Conservation (phyloP, 345 rosid species). For the Rubroshorea leprosula region DNA sequence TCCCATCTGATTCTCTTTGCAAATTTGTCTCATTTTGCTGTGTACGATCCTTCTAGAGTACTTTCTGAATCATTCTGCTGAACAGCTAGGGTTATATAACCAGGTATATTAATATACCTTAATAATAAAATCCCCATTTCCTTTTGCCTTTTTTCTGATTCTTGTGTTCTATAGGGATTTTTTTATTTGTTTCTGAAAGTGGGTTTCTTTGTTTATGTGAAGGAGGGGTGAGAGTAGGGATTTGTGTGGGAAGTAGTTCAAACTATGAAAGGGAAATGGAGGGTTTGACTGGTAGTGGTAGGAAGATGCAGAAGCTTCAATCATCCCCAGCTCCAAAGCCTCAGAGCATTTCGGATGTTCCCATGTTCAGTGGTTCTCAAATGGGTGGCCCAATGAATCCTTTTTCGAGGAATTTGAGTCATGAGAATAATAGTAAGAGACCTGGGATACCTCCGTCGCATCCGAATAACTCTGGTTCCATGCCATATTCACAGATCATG, state of each 20-base stretch:
- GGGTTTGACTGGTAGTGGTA: neutral
- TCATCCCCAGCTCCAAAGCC: conserved; percentile 11
- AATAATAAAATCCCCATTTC: neutral
- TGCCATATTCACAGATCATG: conserved; percentile 30
- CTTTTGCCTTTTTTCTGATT: neutral
- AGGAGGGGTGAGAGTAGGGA: neutral
- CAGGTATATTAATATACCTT: conserved; percentile 5
- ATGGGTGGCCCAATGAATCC: conserved; percentile 2
- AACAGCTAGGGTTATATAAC: neutral
- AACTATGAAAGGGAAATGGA: conserved; percentile 12
- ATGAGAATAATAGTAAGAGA: conserved; percentile 22
- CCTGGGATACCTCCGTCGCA: conserved; percentile 36
- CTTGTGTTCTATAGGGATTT: neutral
- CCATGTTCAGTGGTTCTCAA: conserved; percentile 12
- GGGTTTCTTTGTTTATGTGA: neutral
- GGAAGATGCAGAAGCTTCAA: conserved; percentile 19
- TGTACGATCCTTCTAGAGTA: conserved; percentile 1
- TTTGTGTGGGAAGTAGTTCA: neutral
- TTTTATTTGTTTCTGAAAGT: neutral
- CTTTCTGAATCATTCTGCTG: conserved; percentile 8
- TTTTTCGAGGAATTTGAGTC: conserved; percentile 8
- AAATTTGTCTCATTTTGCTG: conserved; percentile 6
- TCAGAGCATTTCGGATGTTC: conserved; percentile 11
- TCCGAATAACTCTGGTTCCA: conserved; percentile 24
- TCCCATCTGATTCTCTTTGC: conserved; percentile 10